Evolutionary conservation across 805 yeast genomes (phyloP).

Genomic region (Danielozyma ontarioensis): DNA sequence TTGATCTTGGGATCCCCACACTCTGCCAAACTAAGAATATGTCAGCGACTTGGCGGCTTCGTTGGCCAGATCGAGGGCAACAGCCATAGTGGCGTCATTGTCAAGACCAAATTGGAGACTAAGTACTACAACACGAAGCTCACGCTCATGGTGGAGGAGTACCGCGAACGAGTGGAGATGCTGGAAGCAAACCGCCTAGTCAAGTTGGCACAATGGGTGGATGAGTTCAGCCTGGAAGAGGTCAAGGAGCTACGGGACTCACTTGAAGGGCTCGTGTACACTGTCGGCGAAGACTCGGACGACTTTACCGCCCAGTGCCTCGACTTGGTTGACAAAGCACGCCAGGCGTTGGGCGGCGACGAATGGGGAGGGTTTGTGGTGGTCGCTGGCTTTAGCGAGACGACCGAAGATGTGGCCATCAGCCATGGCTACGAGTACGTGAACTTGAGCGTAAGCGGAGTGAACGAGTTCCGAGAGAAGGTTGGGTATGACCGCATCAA

Average conservation of each 20-base stretch:
- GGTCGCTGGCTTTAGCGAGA: constrained; percentile 25
- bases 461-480: constrained; percentile 39
- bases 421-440: constrained; percentile 41
- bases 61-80: constrained; percentile 24
- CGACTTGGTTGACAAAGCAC: constrained; percentile 8
- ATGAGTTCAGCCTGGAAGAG: constrained; percentile 34
- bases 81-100: constrained; percentile 30
- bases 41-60: constrained; percentile 21
- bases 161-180: constrained; percentile 19
- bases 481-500: constrained; percentile 37
- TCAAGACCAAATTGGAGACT: constrained; percentile 19
- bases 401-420: constrained; percentile 36
- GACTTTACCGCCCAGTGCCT: constrained; percentile 17
- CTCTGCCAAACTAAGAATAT: constrained; percentile 34
- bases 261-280: constrained; percentile 42
- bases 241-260: constrained; percentile 40
- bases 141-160: constrained; percentile 34
- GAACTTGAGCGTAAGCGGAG: constrained; percentile 23
- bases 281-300: constrained; percentile 23
- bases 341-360: constrained; percentile 9
- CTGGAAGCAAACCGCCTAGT: no score
- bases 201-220: constrained; percentile 30
- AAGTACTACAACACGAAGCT: constrained; percentile 27
- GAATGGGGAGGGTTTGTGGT: constrained; percentile 25
- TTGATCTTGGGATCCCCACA: constrained; percentile 41